These are phyloP conservation scores for Lentinula novae-zelandiae DNA, from an alignment of 1,284 basidiomycete species.

Conservation along the genomic window DNA sequence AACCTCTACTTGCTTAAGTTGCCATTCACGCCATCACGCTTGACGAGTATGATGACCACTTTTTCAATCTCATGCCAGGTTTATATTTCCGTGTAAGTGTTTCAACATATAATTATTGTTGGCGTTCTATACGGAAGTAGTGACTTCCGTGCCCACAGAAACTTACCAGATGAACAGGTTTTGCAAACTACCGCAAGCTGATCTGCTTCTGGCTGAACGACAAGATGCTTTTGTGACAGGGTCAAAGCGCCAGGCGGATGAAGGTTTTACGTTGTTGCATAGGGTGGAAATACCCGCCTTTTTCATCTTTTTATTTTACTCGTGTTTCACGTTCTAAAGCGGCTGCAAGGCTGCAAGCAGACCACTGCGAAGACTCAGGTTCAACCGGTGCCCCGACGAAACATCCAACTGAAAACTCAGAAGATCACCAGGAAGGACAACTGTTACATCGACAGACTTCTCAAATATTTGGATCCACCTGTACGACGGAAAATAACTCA, in stretches of 20 bases:
- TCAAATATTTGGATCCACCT: too few species aligned
- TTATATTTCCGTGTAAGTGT: conserved; percentile 77
- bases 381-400: conserved; percentile 35
- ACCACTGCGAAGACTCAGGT: conserved; percentile 23
- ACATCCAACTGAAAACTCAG: conserved; percentile 36
- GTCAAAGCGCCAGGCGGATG: conserved; percentile 52
- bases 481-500: too few species aligned
- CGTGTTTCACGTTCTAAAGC: conserved; percentile 30
- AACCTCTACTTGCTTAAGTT: conserved; percentile 67
- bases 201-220: conserved; percentile 41
- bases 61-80: conserved; percentile 84
- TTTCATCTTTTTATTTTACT: not conserved
- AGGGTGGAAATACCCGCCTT: conserved; percentile 45
- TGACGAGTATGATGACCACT: conserved; percentile 88
- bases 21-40: conserved; percentile 79
- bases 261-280: conserved; percentile 60
- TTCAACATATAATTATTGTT: not conserved
- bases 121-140: not conserved
- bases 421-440: conserved; percentile 30
- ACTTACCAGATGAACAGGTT: conserved; percentile 79
- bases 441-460: too few species aligned
- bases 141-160: conserved; percentile 43
- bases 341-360: conserved; percentile 30
- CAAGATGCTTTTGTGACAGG: conserved; percentile 62
- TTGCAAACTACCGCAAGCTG: conserved; percentile 61